phyloP scores from a whole-genome alignment of 2,329 filamentous ascomycete genomes.

The Tolypocladium paradoxum region DNA sequence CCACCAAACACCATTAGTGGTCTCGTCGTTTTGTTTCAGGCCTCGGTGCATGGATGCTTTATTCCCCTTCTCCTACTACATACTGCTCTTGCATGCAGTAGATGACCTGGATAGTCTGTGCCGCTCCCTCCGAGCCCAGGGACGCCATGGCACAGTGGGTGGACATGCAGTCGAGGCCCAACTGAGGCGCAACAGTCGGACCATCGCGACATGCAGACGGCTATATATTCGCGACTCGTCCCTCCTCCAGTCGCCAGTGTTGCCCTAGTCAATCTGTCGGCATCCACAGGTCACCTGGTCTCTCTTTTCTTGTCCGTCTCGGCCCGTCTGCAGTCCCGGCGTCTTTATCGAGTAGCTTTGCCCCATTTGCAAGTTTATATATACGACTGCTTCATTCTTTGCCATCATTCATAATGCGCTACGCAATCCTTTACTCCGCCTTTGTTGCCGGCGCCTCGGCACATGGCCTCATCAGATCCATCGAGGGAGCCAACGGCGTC shows the following conservation, averaged over 20 bases:
- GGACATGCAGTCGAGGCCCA: neutral
- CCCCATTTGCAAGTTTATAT: neutral
- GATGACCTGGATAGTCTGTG: neutral
- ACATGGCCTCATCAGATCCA: slow-evolving; percentile 46
- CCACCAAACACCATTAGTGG: too few species aligned
- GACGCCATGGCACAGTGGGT: too few species aligned
- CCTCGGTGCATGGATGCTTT: neutral
- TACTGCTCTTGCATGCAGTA: neutral
- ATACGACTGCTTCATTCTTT: neutral
- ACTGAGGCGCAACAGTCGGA: neutral
- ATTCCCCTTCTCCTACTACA: neutral
- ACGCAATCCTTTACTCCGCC: slow-evolving; percentile 15
- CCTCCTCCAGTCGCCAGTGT: too few species aligned
- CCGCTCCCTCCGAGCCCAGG: neutral
- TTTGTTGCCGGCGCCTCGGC: slow-evolving; percentile 39
- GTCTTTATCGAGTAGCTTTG: neutral
- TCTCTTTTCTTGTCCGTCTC: neutral
- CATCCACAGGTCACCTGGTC: neutral
- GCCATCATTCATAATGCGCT: slow-evolving; percentile 16
- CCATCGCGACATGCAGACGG: too few species aligned
- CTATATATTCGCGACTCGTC: neutral
- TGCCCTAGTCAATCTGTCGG: too few species aligned
- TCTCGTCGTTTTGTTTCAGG: slow-evolving; percentile 2
- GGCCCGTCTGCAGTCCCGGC: slow-evolving; percentile 1
- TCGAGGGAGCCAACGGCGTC: slow-evolving; percentile 50